Evolutionary conservation across 345 rosid genomes (phyloP).

Genomic region (Brassica rapa): DNA sequence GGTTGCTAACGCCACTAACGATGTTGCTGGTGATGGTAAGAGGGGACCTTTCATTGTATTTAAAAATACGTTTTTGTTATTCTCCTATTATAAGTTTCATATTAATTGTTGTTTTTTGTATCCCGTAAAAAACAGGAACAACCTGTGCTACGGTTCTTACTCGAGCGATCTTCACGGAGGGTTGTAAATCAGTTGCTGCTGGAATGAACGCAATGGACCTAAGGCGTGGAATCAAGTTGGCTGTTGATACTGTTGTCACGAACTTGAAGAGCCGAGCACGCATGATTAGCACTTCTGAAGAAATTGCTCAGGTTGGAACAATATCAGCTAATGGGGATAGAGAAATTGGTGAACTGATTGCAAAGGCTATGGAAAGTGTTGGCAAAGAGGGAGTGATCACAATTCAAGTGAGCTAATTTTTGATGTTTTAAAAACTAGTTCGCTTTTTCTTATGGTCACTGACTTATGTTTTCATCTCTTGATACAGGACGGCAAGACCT

Average conservation of each 20-base stretch:
- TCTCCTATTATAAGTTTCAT: background rate
- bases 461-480: slow-evolving; percentile 4
- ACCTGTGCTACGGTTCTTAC: slow-evolving; percentile 98
- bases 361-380: slow-evolving; percentile 99
- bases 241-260: slow-evolving; percentile 90
- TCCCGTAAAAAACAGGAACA: slow-evolving; percentile 55
- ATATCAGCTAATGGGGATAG: slow-evolving; percentile 98
- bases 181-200: slow-evolving; percentile 99
- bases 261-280: slow-evolving; percentile 88
- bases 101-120: background rate
- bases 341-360: slow-evolving; percentile 95
- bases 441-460: background rate
- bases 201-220: slow-evolving; percentile 99
- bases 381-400: slow-evolving; percentile 99
- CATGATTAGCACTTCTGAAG: slow-evolving; percentile 98
- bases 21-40: slow-evolving; percentile 95
- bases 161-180: slow-evolving; percentile 81
- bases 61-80: background rate
- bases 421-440: background rate
- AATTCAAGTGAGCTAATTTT: slow-evolving; percentile 61
- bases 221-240: slow-evolving; percentile 94
- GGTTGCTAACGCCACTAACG: slow-evolving; percentile 99
- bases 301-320: slow-evolving; percentile 96
- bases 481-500: slow-evolving; percentile 91
- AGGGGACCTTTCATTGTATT: background rate